These are phyloP conservation scores for Limtongia smithiae DNA, from an alignment of 805 yeast species.

Conservation along the genomic window DNA sequence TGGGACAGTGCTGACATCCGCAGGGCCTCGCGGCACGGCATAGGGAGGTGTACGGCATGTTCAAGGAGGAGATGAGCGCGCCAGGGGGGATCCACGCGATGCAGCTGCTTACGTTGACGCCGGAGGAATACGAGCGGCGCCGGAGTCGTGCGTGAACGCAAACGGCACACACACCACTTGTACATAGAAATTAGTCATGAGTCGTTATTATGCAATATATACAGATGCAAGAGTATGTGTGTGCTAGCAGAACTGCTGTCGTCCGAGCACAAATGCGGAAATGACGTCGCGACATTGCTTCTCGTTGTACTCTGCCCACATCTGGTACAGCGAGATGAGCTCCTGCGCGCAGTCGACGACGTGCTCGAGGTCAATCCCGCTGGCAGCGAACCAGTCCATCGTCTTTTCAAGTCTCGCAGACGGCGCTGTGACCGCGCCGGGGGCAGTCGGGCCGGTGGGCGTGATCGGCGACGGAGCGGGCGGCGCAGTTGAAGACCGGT, in stretches of 20 bases:
- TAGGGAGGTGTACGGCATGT: conserved; percentile 61
- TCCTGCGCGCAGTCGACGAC: conserved; percentile 83
- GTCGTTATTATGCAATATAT: not conserved
- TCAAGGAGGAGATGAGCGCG: conserved; percentile 65
- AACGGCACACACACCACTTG: conserved; percentile 4
- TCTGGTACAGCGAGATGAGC: conserved; percentile 70
- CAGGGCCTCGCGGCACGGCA: conserved; percentile 51
- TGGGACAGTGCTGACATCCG: not conserved
- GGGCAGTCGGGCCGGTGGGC: too few relatives aligned
- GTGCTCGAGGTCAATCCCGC: conserved; percentile 72
- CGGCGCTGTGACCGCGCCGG: too few relatives aligned
- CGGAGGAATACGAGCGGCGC: conserved; percentile 50
- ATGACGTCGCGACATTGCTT: conserved; percentile 39
- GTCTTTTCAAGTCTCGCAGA: conserved; percentile 50
- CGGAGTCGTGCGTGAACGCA: too few relatives aligned
- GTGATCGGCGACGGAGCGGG: conserved; percentile 35
- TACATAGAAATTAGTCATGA: not conserved
- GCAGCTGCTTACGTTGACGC: conserved; percentile 78
- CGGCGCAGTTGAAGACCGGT: too few relatives aligned
- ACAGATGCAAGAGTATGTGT: not conserved
- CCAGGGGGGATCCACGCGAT: conserved; percentile 79
- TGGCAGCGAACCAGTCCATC: conserved; percentile 64
- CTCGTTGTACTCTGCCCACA: conserved; percentile 86
- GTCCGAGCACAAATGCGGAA: conserved; percentile 7
- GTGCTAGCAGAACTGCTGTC: not conserved